Base-by-base conservation (phyloP, 768 basidiomycete species). In the Rhodotorula taiwanensis region DNA sequence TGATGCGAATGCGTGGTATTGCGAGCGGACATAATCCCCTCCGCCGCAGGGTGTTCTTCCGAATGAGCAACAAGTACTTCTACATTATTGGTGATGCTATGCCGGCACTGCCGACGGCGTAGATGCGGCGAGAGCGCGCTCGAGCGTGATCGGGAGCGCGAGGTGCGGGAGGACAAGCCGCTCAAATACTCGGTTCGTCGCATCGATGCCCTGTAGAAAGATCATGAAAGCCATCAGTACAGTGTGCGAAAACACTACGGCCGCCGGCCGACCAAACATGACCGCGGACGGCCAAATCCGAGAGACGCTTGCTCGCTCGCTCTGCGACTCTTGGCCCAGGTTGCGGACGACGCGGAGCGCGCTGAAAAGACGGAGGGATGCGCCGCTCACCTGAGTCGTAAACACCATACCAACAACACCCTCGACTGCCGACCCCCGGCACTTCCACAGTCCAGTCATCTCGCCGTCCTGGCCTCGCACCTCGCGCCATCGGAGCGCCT, bases 391-490 rank as follows among this genome's bases (percentile, higher is more conserved):
- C 56, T 67, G 60, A 27, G 60, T 58, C n/a, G 60, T 62, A 42
- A 55, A 67, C 16, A 62, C 57, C 10, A 47, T 60, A 0, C 66
- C 66, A 13, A 62, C 16, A 2, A 62, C 45, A 11, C 49, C 60
- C 53, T 67, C 66, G 30, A 67, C 66, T 28, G 52, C 60, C 16
- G 36, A 43, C 30, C 66, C 66, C 57, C 66, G 49, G 52, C 57
- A 62, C 57, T 67, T 67, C 52, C 49, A 67, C 56, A 67, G 16
- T 4, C 66, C 66, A 16, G 60, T 62, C 57, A 59, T 55, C 30
- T 55, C 57, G 8, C 66, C 66, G 5, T 58, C 44, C 34, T 13
- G 52, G 6, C 49, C 60, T 9, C 49, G n/a, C 8, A 62, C 60
- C 57, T 62, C 66, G 8, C 66, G 34, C 66, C 66, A 67, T 36